These are phyloP conservation scores for Malbranchea zuffiana DNA, from an alignment of 2,329 filamentous ascomycete species.

Conservation along the genomic window DNA sequence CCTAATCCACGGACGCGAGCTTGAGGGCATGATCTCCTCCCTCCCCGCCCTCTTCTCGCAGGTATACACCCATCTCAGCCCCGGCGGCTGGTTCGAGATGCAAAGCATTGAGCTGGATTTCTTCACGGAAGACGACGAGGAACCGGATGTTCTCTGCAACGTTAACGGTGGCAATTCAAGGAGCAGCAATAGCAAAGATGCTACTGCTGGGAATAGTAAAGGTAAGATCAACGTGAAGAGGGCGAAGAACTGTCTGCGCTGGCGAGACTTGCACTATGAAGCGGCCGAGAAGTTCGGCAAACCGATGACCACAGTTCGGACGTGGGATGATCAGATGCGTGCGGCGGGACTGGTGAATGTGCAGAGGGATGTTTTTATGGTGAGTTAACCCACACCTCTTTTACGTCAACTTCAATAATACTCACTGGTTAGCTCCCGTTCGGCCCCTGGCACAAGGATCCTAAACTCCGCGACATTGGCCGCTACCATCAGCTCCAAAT, in stretches of 20 bases:
- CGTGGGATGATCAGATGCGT: constrained; percentile 34
- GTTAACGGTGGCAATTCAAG: too few relatives aligned
- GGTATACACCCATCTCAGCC: constrained; percentile 29
- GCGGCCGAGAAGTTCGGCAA: constrained; percentile 23
- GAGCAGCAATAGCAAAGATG: too few relatives aligned
- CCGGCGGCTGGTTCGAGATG: constrained; percentile 43
- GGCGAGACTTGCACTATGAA: constrained; percentile 2
- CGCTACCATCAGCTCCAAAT: constrained; percentile 11
- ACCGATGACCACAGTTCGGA: constrained; percentile 26
- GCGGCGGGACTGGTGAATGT: constrained; percentile 47
- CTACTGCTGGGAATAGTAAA: too few relatives aligned
- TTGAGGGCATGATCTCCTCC: constrained; percentile 17
- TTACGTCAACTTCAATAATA: constrained; percentile 30
- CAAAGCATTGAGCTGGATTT: constrained; percentile 25
- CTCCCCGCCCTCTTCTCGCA: constrained; percentile 21
- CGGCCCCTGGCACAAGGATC: constrained; percentile 12
- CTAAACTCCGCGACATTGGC: constrained; percentile 9
- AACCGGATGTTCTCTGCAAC: too few relatives aligned
- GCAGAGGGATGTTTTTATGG: constrained; percentile 9
- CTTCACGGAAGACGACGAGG: constrained; percentile 23
- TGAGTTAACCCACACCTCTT: constrained; percentile 23
- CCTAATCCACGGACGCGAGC: constrained; percentile 26
- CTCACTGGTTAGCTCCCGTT: constrained; percentile 9
- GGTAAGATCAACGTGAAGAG: too few relatives aligned
- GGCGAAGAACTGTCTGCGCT: constrained; percentile 1